These are phyloP conservation scores for Dictyophora rubrovolvata DNA, from an alignment of 768 basidiomycete species.

Conservation along the genomic window DNA sequence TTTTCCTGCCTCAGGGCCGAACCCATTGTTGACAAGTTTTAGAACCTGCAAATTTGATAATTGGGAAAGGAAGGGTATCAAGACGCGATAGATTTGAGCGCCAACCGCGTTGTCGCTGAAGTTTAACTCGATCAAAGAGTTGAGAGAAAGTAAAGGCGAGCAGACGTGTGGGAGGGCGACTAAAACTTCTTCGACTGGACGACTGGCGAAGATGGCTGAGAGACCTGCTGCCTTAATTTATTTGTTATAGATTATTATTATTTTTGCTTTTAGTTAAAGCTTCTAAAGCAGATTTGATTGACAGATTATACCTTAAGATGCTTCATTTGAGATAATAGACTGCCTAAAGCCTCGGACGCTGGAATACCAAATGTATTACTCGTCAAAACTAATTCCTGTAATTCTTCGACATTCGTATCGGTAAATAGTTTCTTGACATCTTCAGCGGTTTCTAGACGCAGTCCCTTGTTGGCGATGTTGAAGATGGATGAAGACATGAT, in stretches of 20 bases:
- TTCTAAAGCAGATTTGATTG: not conserved
- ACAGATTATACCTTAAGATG: conserved; percentile 50
- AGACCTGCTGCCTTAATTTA: conserved; percentile 76
- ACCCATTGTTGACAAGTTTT: conserved; percentile 92
- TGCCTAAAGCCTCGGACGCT: conserved; percentile 76
- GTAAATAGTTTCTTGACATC: not conserved
- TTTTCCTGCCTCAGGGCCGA: conserved; percentile 81
- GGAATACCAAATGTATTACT: conserved; percentile 88
- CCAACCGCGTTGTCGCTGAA: conserved; percentile 96
- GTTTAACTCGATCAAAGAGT: conserved; percentile 76
- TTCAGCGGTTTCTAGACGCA: not conserved
- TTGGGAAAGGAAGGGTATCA: conserved; percentile 78
- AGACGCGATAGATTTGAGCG: conserved; percentile 86
- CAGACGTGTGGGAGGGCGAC: conserved; percentile 81
- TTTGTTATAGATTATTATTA: not conserved
- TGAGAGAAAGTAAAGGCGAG: conserved; percentile 71
- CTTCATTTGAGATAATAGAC: conserved; percentile 59
- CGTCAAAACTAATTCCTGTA: not conserved
- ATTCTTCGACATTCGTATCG: not conserved
- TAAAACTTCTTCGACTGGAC: conserved; percentile 92
- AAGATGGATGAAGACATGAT: not conserved
- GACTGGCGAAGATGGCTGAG: conserved; percentile 95
- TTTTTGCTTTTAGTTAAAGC: not conserved
- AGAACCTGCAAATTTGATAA: conserved; percentile 78
- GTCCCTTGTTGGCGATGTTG: not conserved